phyloP scores from a whole-genome alignment of 23 red algal genomes.

The Gracilaria gracilis region DNA sequence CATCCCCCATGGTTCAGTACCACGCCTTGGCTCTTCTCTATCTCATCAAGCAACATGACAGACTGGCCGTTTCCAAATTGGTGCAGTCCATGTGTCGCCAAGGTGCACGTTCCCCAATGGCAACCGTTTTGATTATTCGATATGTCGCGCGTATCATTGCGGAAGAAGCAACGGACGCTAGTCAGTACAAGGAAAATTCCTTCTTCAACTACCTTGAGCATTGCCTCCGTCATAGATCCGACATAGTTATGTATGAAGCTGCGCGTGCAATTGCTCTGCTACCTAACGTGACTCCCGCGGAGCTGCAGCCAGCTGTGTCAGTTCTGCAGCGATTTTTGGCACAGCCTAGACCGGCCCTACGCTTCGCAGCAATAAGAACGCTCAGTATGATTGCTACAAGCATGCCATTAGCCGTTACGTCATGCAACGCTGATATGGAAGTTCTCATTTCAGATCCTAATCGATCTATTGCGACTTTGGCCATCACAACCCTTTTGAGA shows the following conservation, averaged over 20 bases:
- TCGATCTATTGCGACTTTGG: slow-evolving; percentile 92
- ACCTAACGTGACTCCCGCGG: slow-evolving; percentile 66
- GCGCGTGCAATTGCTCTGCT: slow-evolving; percentile 83
- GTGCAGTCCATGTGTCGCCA: slow-evolving; percentile 86
- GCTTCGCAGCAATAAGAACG: slow-evolving; percentile 89
- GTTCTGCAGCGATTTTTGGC: slow-evolving; percentile 86
- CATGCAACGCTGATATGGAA: slow-evolving; percentile 93
- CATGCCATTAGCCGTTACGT: slow-evolving; percentile 73
- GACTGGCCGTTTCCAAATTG: slow-evolving; percentile 91
- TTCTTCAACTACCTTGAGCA: slow-evolving; percentile 92
- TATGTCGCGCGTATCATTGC: slow-evolving; percentile 84
- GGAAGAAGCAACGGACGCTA: slow-evolving; percentile 48
- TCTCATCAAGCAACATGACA: slow-evolving; percentile 88
- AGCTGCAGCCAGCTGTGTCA: slow-evolving; percentile 83
- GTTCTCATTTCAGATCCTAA: slow-evolving; percentile 92
- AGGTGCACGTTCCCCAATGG: slow-evolving; percentile 88
- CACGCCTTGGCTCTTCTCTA: slow-evolving; percentile 97
- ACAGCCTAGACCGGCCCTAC: slow-evolving; percentile 67
- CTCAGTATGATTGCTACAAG: slow-evolving; percentile 78
- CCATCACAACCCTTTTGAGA: slow-evolving; percentile 93
- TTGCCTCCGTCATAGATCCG: slow-evolving; percentile 89
- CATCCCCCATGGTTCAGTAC: slow-evolving; percentile 97
- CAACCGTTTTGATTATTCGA: slow-evolving; percentile 88
- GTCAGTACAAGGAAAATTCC: slow-evolving; percentile 18
- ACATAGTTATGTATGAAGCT: slow-evolving; percentile 96